Base-by-base conservation (phyloP, 2,329 filamentous ascomycete species). In the Madurella mycetomatis region DNA sequence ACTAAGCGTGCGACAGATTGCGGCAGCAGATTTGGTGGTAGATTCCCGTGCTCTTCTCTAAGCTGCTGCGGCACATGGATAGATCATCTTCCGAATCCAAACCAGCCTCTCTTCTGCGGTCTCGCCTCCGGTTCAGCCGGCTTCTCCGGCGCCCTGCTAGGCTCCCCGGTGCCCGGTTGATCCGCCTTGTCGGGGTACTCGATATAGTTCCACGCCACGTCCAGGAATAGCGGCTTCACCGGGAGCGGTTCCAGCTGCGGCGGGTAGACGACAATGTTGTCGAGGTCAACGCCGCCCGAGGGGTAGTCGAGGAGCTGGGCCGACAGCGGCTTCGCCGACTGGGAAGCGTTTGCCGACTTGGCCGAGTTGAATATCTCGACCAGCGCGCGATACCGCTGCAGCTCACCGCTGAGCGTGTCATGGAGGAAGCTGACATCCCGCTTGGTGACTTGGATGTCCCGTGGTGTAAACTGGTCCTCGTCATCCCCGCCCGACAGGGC, bases 131-230 rank as follows among this genome's bases (percentile, higher is more conserved):
- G 54, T 42, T 32, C 47, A 4, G 66, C 60, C 9, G 60, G 56
- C 40, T 66, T 47, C 15, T 51, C 32, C 37, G 44, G 42, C 13
- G 42, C 25, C 39, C 45, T 31, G 32, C 45, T 45, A 56, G 55
- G 19, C 11, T 42, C 34, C 37, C 34, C 40, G 16, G 39, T 53
- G 2, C 37, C 43, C 8, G 68, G 37, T 31, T 15, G 32, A n/a
- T 15, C 66, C 32, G 70, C 62, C 62, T 83, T 83, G 34, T 84
- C 85, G 0, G 92, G 91, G 67, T 99, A 99, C 47, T 90, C 84
- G 58, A 99, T 92, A 69, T 96, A 97, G 69, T 97, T 97, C 88
- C 90, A 99, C 9, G 94, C 94, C 8, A 96, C 87, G 67, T 99
- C 94, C 55, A 97, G 83, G 77, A 97, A 97, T 34, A 97, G 79